Evolutionary conservation across 1,284 basidiomycete genomes (phyloP).

Genomic region (Jaminaea rosea): DNA sequence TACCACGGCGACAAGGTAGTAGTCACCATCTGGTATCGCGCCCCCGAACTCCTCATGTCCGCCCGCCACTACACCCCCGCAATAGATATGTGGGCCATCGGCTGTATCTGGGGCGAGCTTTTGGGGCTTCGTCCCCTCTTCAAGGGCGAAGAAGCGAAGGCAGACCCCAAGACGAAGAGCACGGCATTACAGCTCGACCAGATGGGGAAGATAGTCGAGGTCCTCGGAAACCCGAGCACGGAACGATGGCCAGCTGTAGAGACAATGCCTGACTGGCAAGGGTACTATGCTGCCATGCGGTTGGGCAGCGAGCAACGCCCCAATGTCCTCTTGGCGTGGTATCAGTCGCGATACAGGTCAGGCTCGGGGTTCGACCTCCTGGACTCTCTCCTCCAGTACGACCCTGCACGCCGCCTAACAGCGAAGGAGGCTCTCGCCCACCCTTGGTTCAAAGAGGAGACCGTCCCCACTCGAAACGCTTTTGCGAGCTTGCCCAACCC

Average conservation of each 20-base stretch:
- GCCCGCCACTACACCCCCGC: constrained; percentile 94
- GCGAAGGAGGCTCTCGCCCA: constrained; percentile 73
- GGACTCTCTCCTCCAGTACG: constrained; percentile 55
- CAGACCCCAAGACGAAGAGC: constrained; percentile 55
- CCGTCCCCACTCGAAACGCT: constrained; percentile 36
- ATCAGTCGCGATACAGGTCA: constrained; percentile 47
- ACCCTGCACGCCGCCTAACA: constrained; percentile 75
- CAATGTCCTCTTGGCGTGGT: constrained; percentile 56
- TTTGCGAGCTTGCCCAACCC: constrained; percentile 48
- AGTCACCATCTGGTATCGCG: constrained; percentile 98
- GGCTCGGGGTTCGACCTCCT: constrained; percentile 30
- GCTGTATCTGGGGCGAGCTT: constrained; percentile 92
- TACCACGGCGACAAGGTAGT: constrained; percentile 84
- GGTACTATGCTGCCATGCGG: background rate
- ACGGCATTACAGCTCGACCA: constrained; percentile 61
- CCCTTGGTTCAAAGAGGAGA: constrained; percentile 52
- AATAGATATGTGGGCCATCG: constrained; percentile 96
- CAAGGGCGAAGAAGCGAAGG: constrained; percentile 96
- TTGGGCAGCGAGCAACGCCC: background rate
- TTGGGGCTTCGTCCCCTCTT: constrained; percentile 89
- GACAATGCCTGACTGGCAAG: constrained; percentile 62
- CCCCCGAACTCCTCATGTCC: constrained; percentile 86
- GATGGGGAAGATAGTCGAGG: constrained; percentile 84
- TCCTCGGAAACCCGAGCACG: constrained; percentile 77
- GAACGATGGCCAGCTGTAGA: constrained; percentile 77